Base-by-base conservation (phyloP, 768 basidiomycete genomes). In the Termitomyces sp. region DNA sequence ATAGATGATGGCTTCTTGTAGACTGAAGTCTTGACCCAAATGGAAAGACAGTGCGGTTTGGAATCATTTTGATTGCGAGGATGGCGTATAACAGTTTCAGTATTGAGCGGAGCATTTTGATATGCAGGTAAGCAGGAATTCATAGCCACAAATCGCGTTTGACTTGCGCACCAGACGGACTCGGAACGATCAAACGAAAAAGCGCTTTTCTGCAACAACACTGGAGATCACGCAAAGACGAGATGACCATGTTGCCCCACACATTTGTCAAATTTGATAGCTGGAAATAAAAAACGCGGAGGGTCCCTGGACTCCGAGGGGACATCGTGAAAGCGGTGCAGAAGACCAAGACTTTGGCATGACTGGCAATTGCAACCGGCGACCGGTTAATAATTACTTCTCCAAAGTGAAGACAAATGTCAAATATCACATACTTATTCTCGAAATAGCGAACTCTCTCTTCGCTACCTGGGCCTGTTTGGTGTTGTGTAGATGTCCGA, bases 1-100 rank as follows among this genome's bases (percentile, higher is more conserved):
- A 16, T 1, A 16, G 18, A 22, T 18, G 16, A 16, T 26, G 6
- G 20, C n/a, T 30, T 52, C 16, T 28, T 18, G 26, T 16, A 5
- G 10, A 54, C n/a, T 9, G 10, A 24, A 1, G n/a, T 47, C 8
- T 26, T 32, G 48, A 22, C 36, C 45, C 35, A 16, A 45, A 30
- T 22, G 18, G 45, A 53, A 47, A 53, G 24, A 53, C 18, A 38
- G 11, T 5, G 41, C 20, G 5, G 33, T n/a, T 41, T 52, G 13
- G 28, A 36, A 30, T 46, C n/a, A 53, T 33, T 47, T 22, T 58
- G 52, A 54, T 58, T 58, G 46, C 57, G 52, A 58, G 45, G 52
- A 57, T 58, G 35, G 28, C 20, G 4, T 38, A 41, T 41, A 8
- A 16, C 2, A 22, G 2, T 36, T 33, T 36, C 22, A 16, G 26